Conservation (phyloP, 2,329 filamentous ascomycete species). For the Ophiostoma quercus region DNA sequence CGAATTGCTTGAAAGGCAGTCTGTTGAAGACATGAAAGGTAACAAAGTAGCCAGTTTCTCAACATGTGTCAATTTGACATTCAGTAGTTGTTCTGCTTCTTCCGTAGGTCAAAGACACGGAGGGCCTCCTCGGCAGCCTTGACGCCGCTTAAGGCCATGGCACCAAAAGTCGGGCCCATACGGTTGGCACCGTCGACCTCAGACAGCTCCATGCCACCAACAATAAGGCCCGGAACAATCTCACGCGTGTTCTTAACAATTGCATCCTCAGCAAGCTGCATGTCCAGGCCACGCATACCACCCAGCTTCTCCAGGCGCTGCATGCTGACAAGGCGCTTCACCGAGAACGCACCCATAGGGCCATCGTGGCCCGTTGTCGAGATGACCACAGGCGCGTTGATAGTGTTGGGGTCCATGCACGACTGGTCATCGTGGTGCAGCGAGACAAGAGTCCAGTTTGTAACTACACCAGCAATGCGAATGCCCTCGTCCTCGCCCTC, state of each 20-base stretch:
- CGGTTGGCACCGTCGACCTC: constrained; percentile 88
- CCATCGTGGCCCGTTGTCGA: constrained; percentile 88
- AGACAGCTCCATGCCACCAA: constrained; percentile 91
- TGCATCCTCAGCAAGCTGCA: constrained; percentile 85
- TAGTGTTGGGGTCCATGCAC: constrained; percentile 97
- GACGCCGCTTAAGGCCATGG: constrained; percentile 81
- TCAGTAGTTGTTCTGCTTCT: constrained; percentile 40
- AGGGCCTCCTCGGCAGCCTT: constrained; percentile 88
- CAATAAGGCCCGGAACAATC: constrained; percentile 79
- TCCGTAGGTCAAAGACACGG: constrained; percentile 67
- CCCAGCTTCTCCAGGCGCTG: constrained; percentile 74
- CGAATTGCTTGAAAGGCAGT: not conserved
- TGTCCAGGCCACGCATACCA: constrained; percentile 89
- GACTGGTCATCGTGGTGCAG: constrained; percentile 85
- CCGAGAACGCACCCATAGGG: constrained; percentile 84
- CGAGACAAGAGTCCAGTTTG: constrained; percentile 89
- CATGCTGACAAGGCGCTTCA: constrained; percentile 89
- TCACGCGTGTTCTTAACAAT: constrained; percentile 90
- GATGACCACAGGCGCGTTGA: constrained; percentile 85
- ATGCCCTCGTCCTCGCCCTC: constrained; percentile 46
- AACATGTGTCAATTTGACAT: not conserved
- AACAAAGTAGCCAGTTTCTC: not conserved
- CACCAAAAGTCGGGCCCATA: constrained; percentile 86
- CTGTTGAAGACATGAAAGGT: not conserved
- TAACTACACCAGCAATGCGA: constrained; percentile 81